Percentiles rank a stretch among this genome's conserved stretches.
phyloP scores from a whole-genome alignment of 2,329 filamentous ascomycete species.

The Arthrobotrys entomopaga region DNA sequence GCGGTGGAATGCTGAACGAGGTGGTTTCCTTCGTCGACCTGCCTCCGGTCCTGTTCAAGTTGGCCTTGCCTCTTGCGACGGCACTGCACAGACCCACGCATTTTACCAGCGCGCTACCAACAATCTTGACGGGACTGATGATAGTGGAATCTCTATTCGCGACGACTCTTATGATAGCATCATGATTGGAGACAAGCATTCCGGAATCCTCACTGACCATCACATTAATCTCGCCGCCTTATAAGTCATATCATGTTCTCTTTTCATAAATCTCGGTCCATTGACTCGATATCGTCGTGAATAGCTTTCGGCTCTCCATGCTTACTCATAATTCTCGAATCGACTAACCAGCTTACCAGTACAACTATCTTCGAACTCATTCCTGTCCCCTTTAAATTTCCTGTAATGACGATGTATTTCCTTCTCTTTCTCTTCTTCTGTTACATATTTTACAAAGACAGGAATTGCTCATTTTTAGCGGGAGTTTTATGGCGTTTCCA shows the following conservation, averaged over 20 bases:
- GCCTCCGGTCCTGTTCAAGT: slow-evolving; percentile 32
- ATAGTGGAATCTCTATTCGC: slow-evolving; percentile 52
- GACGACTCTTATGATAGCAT: slow-evolving; percentile 55
- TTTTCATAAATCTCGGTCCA: too few relatives aligned
- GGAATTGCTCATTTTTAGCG: slow-evolving; percentile 52
- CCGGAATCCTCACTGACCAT: slow-evolving; percentile 33
- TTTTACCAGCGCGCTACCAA: slow-evolving; percentile 32
- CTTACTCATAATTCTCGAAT: too few relatives aligned
- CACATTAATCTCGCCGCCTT: neutral
- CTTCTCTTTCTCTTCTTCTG: slow-evolving; percentile 27
- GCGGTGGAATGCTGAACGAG: slow-evolving; percentile 86
- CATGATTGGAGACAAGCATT: slow-evolving; percentile 47
- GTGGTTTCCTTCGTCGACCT: slow-evolving; percentile 77
- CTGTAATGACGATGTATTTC: slow-evolving; percentile 48
- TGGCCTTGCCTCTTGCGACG: neutral
- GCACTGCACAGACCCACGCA: neutral
- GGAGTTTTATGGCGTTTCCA: slow-evolving; percentile 51
- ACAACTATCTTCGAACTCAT: neutral
- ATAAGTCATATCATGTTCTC: neutral
- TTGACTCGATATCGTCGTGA: too few relatives aligned
- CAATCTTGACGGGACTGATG: slow-evolving; percentile 40
- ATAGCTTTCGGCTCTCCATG: neutral
- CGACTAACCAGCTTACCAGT: too few relatives aligned
- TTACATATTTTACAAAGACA: slow-evolving; percentile 29
- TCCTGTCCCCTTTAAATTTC: slow-evolving; percentile 14